phyloP scores from a whole-genome alignment of 2,329 filamentous ascomycete genomes.

The Botrytis tulipae region DNA sequence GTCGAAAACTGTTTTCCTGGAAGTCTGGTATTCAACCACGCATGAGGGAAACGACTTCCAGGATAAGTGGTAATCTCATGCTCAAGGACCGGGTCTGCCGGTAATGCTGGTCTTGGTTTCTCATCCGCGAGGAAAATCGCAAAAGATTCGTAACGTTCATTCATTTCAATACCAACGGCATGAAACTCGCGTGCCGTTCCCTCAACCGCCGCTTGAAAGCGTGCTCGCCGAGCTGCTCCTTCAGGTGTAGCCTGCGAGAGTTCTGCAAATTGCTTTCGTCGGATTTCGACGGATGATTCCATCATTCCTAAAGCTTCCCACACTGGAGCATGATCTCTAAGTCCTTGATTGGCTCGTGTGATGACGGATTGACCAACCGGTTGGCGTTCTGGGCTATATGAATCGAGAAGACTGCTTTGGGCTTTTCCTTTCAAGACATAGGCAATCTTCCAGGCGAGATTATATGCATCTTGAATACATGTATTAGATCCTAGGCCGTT shows the following conservation, averaged over 20 bases:
- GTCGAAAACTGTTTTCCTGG: conserved; percentile 28
- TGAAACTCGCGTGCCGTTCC: conserved; percentile 26
- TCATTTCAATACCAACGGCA: conserved; percentile 32
- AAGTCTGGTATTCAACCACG: conserved; percentile 27
- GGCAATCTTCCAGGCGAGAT: conserved; percentile 55
- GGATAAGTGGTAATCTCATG: conserved; percentile 31
- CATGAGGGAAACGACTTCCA: conserved; percentile 35
- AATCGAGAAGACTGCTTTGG: conserved; percentile 42
- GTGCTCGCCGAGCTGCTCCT: conserved; percentile 23
- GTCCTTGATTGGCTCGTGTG: conserved; percentile 54
- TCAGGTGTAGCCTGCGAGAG: conserved; percentile 21
- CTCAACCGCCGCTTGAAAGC: conserved; percentile 8
- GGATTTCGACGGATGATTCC: conserved; percentile 25
- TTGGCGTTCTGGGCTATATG: conserved; percentile 48
- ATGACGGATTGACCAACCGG: conserved; percentile 45
- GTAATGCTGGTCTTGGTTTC: conserved; percentile 22
- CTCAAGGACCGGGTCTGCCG: conserved; percentile 26
- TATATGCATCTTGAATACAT: conserved; percentile 56
- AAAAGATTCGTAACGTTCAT: conserved; percentile 30
- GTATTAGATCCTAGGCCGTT: conserved; percentile 59
- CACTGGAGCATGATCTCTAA: conserved; percentile 47
- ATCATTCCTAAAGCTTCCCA: conserved; percentile 48
- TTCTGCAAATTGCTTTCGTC: conserved; percentile 23
- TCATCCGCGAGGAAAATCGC: conserved; percentile 29
- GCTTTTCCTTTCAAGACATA: conserved; percentile 47